phyloP scores from a whole-genome alignment of 31 red algal species.

The Endocladia muricata region DNA sequence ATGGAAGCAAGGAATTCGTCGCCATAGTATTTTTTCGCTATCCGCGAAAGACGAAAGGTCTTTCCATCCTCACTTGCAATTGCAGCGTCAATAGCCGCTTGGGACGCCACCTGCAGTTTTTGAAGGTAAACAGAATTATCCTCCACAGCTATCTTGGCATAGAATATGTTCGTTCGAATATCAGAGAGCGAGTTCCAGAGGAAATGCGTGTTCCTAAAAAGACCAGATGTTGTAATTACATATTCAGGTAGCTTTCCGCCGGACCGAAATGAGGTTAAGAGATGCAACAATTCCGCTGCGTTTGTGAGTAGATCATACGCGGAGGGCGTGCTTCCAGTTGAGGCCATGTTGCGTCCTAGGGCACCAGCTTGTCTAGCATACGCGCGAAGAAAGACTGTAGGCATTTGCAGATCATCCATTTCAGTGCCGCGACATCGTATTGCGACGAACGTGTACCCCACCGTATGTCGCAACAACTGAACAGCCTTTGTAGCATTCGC shows the following conservation, averaged over 20 bases:
- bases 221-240: not conserved
- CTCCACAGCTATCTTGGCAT: not conserved
- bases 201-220: not conserved
- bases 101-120: not conserved
- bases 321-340: not conserved
- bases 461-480: not conserved
- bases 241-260: not conserved
- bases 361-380: not conserved
- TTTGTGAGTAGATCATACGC: not conserved
- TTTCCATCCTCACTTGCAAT: not conserved
- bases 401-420: not conserved
- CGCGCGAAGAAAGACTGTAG: not conserved
- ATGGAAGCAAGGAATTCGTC: no score
- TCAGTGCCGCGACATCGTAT: not conserved
- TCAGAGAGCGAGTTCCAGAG: not conserved
- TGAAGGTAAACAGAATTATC: not conserved
- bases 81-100: not conserved
- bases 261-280: not conserved
- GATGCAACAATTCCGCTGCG: not conserved
- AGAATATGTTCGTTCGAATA: not conserved
- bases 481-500: not conserved
- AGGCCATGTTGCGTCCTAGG: not conserved
- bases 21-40: no score
- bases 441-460: not conserved
- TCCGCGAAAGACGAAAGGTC: not conserved